Percentiles rank a stretch among this genome's conserved stretches.
phyloP scores from a whole-genome alignment of 306 rosid species.

The Acacia melanoxylon region DNA sequence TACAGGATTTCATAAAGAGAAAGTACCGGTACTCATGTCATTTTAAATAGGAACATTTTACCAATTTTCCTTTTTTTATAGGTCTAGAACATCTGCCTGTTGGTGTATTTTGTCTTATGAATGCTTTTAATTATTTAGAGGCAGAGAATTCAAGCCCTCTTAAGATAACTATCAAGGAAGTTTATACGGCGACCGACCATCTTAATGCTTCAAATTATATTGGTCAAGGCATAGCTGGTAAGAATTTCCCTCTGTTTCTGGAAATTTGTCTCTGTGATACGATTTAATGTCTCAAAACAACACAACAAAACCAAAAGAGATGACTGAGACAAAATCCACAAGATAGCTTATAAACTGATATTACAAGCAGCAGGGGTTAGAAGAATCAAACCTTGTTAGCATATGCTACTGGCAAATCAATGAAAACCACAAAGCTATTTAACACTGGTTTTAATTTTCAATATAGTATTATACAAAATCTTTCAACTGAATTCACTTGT shows the following conservation, averaged over 20 bases:
- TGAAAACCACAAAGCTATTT: neutral
- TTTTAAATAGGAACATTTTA: too few relatives aligned
- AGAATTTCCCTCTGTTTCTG: slow-evolving; percentile 19
- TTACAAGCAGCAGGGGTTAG: neutral
- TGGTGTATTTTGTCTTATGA: slow-evolving; percentile 18
- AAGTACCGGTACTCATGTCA: too few relatives aligned
- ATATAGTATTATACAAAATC: neutral
- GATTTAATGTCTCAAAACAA: neutral
- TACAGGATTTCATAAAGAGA: too few relatives aligned
- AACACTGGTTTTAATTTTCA: neutral
- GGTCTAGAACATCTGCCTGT: neutral
- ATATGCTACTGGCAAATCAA: neutral
- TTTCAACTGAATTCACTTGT: neutral
- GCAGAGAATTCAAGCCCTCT: slow-evolving; percentile 38
- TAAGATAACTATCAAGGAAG: slow-evolving; percentile 45
- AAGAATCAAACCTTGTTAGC: slow-evolving; percentile 8
- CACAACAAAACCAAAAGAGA: neutral
- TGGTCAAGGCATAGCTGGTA: slow-evolving; percentile 74
- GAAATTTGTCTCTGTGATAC: neutral
- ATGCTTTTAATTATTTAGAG: slow-evolving; percentile 28
- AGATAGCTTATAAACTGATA: neutral
- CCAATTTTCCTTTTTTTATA: neutral
- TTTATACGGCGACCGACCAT: slow-evolving; percentile 51
- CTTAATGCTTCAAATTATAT: slow-evolving; percentile 49
- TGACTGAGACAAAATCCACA: neutral